Base-by-base conservation (phyloP, 441 rosid species). In the Rhodomyrtus psidioides region DNA sequence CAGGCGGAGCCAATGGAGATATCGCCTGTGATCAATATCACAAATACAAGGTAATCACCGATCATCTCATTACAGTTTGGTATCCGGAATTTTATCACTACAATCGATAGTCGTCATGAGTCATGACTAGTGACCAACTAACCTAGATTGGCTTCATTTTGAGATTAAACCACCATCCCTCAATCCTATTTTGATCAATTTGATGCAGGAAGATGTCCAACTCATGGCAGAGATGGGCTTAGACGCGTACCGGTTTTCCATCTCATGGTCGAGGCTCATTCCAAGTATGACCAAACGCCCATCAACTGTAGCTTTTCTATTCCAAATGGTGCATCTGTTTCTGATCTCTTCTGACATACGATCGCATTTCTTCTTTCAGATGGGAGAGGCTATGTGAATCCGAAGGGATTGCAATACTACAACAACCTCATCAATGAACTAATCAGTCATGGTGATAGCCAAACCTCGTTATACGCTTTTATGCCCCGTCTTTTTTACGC, bases 241-340 rank as follows among this genome's bases (percentile, higher is more conserved):
- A 56, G 89, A 88, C 24, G 86, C 62, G 0, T 88, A 83, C 21
- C 81, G 87, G 65, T 88, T 88, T 81, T 88, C 89, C 39, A 85
- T 88, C 42, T 88, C 89, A 15, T 88, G 87, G 87, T 83, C 89
- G 12, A 85, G 89, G 81, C 82, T 88, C 19, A 88, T 88, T 49
- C 89, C 89, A 19, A 59, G 89, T 88, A 83, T 28, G 81, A 24
- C 54, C 70, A 39, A 12, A n/a, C 39, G 27, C 7, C 53, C 26
- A 27, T 44, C 23, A 21, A 12, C 44, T 12, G 42, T 19, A 53
- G 65, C 27, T 82, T 44, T 83, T 26, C 26, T 4, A 27, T 65
- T 28, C 28, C 44, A 74, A n/a, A 42, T 44, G 17, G 53, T 12
- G n/a, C 34, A 44, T 23, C 79, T 7, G 12, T 87, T 62, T 24